Evolutionary conservation across 2,329 filamentous ascomycete genomes (phyloP).

Genomic region (Penicillium glabrum): DNA sequence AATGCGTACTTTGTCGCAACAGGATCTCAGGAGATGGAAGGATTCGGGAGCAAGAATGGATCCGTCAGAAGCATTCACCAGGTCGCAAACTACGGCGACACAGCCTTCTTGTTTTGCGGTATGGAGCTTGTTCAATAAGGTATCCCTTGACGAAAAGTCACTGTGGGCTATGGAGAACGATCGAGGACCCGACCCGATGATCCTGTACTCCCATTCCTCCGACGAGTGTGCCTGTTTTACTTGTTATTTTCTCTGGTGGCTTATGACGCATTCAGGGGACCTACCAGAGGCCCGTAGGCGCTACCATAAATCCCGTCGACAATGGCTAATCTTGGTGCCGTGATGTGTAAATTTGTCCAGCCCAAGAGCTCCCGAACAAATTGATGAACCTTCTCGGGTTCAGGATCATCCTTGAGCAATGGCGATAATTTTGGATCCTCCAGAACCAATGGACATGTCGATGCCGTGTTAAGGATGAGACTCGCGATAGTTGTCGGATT

Average conservation of each 20-base stretch:
- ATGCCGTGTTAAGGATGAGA: conserved; percentile 1
- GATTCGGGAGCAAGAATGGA: neutral
- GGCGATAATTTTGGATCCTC: neutral
- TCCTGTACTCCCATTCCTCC: conserved; percentile 1
- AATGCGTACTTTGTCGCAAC: neutral
- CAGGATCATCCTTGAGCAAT: conserved; percentile 1
- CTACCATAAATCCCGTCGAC: conserved; percentile 3
- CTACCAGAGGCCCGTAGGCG: neutral
- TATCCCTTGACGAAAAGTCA: neutral
- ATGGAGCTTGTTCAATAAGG: neutral
- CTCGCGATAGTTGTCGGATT: neutral
- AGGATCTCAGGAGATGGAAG: neutral
- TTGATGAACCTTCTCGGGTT: neutral
- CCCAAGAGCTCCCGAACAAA: conserved; percentile 1
- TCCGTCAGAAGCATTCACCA: neutral
- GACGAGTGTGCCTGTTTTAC: neutral
- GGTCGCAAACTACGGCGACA: neutral
- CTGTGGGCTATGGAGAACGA: neutral
- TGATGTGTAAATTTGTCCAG: neutral
- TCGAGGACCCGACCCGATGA: neutral
- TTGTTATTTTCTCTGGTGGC: neutral
- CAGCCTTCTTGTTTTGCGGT: neutral
- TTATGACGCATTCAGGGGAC: neutral
- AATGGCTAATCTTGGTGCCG: neutral
- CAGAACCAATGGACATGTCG: neutral